Base-by-base conservation (phyloP, 441 rosid genomes). In the Erodium texanum region DNA sequence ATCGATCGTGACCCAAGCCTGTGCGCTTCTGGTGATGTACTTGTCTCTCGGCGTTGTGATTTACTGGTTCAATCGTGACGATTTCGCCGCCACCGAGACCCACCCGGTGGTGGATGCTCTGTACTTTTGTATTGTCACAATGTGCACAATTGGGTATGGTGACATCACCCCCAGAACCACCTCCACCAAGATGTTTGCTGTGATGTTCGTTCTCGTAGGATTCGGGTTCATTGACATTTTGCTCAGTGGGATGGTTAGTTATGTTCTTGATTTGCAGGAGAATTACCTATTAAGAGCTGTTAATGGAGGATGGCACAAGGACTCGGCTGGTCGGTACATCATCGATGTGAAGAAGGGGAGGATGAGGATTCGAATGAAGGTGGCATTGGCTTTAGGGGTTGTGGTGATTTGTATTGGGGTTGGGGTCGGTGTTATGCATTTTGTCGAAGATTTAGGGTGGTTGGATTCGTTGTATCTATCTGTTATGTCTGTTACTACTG, bases 121-220 rank as follows among this genome's bases (percentile, higher is more conserved):
- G 65, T 94, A 89, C 73, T 94, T 94, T 67, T 94, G 99, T 74
- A 85, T 91, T 20, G 97, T 94, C 10, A 94, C 99, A 7, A 89
- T 94, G 97, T 94, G 99, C 74, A 94, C 99, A 0, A 91, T 94
- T 56, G 97, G 97, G 4, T 94, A 89, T 68, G 97, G 97, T 50
- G 99, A 94, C 67, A 94, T 94, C 18, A 91, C 88, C 10, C 96
- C 97, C 0, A 82, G 83, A 8, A 88, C 75, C 48, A 68, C 73
- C 9, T 52, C 82, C 0, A 91, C 99, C 11, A 94, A 94, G 86
- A 36, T 94, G 64, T 94, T 94, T 70, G 87, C 97, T 0, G 76
- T 94, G 24, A 29, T 94, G 80, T 94, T 94, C 78, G 97, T 94
- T 62, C 82, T 91, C 73, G 85, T 91, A 43, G 99, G 97, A 22